These are phyloP conservation scores for Cercospora sp. DNA, from an alignment of 2,329 filamentous ascomycete genomes.

Conservation along the genomic window DNA sequence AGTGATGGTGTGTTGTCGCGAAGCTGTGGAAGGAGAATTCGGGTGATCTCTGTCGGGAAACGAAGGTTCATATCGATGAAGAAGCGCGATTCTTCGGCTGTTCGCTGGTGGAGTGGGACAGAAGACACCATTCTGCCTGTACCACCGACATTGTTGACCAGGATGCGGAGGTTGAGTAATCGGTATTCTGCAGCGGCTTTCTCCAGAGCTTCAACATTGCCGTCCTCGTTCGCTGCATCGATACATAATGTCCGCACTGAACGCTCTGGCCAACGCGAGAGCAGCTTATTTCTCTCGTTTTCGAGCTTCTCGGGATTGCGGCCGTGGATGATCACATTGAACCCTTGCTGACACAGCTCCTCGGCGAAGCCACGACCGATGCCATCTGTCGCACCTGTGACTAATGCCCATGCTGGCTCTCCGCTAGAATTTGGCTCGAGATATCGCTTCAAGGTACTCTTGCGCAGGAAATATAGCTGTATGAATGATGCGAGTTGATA, in stretches of 20 bases:
- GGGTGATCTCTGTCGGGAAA: slow-evolving; percentile 54
- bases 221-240: slow-evolving; percentile 19
- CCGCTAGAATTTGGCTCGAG: slow-evolving; percentile 6
- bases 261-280: slow-evolving; percentile 42
- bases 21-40: slow-evolving; percentile 49
- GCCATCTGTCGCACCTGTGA: slow-evolving; percentile 55
- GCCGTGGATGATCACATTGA: slow-evolving; percentile 61
- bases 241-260: slow-evolving; percentile 42
- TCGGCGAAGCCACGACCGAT: slow-evolving; percentile 55
- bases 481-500: slow-evolving; percentile 28
- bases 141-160: slow-evolving; percentile 61
- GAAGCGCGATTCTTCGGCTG: slow-evolving; percentile 43
- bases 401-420: slow-evolving; percentile 24
- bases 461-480: slow-evolving; percentile 31
- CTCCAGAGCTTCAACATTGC: slow-evolving; percentile 47
- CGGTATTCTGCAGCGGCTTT: slow-evolving; percentile 27
- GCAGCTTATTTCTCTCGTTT: slow-evolving; percentile 44
- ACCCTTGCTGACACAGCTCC: slow-evolving; percentile 54
- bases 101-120: slow-evolving; percentile 41
- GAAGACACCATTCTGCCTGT: slow-evolving; percentile 37
- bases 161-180: slow-evolving; percentile 51
- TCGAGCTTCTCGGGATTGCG: slow-evolving; percentile 53
- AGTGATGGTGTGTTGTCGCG: slow-evolving; percentile 45
- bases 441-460: slow-evolving; percentile 30
- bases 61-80: slow-evolving; percentile 51